A percentile compares a stretch with the other conserved stretches of the same genome.
These are phyloP conservation scores for Leishmania braziliensis DNA, from an alignment of 208 protist species.

Conservation along the genomic window DNA sequence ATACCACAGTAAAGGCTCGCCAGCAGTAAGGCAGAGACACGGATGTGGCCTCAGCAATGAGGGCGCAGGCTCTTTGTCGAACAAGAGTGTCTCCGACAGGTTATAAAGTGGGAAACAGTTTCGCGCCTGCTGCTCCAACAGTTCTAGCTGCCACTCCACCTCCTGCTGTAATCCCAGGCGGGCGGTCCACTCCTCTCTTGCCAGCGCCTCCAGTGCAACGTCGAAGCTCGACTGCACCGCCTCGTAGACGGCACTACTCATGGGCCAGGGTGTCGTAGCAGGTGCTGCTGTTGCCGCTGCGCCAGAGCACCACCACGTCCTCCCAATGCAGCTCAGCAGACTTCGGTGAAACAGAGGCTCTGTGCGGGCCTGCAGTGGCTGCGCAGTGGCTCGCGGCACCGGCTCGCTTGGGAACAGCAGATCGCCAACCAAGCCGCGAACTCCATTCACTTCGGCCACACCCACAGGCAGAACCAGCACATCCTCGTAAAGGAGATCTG, in stretches of 20 bases:
- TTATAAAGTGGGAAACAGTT: slow-evolving; percentile 11
- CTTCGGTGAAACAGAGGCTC: slow-evolving; percentile 11
- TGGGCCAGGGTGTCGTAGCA: slow-evolving; percentile 7
- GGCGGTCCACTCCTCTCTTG: slow-evolving; percentile 13
- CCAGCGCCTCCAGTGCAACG: slow-evolving; percentile 13
- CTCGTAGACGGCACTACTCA: slow-evolving; percentile 11
- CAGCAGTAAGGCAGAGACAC: slow-evolving; percentile 13
- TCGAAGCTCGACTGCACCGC: slow-evolving; percentile 21
- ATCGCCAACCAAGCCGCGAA: slow-evolving; percentile 56
- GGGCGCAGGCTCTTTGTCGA: neutral
- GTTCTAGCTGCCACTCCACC: slow-evolving; percentile 19
- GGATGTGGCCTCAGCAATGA: neutral
- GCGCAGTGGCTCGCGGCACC: neutral
- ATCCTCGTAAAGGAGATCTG: slow-evolving; percentile 36
- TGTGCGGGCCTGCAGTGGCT: neutral
- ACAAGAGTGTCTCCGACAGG: neutral
- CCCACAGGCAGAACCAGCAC: slow-evolving; percentile 46
- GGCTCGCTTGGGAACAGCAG: slow-evolving; percentile 29
- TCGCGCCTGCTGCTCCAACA: slow-evolving; percentile 15
- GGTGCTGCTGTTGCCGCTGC: too few relatives aligned
- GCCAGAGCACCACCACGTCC: slow-evolving; percentile 9
- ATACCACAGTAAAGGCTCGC: slow-evolving; percentile 7
- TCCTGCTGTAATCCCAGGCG: slow-evolving; percentile 16
- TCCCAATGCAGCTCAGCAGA: slow-evolving; percentile 15
- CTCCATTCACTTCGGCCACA: slow-evolving; percentile 48